phyloP scores from a whole-genome alignment of 1,139 yeast species.

The Diutina rugosa region DNA sequence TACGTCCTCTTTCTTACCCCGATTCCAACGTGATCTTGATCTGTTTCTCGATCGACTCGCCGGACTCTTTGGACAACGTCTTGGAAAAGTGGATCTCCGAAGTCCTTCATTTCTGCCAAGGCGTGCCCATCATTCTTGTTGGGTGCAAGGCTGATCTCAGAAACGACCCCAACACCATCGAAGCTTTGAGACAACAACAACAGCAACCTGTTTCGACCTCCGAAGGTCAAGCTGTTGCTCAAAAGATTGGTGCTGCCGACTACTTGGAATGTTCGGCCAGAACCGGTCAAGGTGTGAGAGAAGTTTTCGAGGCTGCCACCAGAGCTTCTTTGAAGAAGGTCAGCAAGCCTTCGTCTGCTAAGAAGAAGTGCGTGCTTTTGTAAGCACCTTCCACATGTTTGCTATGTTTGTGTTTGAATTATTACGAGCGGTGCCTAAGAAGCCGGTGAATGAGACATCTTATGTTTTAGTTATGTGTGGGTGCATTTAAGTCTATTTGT shows the following conservation, averaged over 20 bases:
- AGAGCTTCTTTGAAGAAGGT: conserved; percentile 68
- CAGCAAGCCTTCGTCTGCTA: conserved; percentile 37
- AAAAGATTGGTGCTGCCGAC: conserved; percentile 74
- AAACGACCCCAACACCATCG: conserved; percentile 66
- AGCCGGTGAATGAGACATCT: background rate
- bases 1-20: conserved; percentile 88
- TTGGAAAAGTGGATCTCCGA: conserved; percentile 94
- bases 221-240: conserved; percentile 80
- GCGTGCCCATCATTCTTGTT: conserved; percentile 86
- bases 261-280: conserved; percentile 92
- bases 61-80: conserved; percentile 86
- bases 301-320: conserved; percentile 86
- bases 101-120: conserved; percentile 88
- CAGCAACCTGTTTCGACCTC: conserved; percentile 65
- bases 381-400: conserved; percentile 13
- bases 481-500: background rate
- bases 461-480: background rate
- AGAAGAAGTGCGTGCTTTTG: conserved; percentile 48
- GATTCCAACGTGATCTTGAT: conserved; percentile 86
- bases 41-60: conserved; percentile 85
- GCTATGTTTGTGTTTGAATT: background rate
- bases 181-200: conserved; percentile 52
- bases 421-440: background rate
- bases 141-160: conserved; percentile 90
- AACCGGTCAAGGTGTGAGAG: conserved; percentile 83